Percentiles rank a stretch among this genome's conserved stretches.
These are phyloP conservation scores for Botrytis tulipae DNA, from an alignment of 2,329 filamentous ascomycete genomes.

Conservation along the genomic window DNA sequence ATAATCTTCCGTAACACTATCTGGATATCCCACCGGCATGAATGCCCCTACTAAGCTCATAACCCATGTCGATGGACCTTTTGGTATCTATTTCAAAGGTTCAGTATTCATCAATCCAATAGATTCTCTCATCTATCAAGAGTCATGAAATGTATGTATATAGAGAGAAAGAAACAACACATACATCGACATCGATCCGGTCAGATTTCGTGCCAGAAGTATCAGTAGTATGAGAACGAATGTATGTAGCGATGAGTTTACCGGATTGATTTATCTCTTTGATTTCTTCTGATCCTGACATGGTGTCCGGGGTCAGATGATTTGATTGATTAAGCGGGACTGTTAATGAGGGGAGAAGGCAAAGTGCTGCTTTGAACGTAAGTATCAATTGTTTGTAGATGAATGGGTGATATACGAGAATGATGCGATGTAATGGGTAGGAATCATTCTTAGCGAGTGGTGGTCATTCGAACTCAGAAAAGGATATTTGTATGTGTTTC, in stretches of 20 bases:
- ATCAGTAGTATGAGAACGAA: conserved; percentile 6
- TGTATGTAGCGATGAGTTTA: conserved; percentile 38
- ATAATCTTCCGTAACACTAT: conserved; percentile 70
- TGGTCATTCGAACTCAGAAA: not conserved
- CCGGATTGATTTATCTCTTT: conserved; percentile 37
- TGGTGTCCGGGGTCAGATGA: not conserved
- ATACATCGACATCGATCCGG: conserved; percentile 35
- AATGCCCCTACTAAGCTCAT: conserved; percentile 56
- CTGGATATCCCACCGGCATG: conserved; percentile 65
- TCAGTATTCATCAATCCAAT: not conserved
- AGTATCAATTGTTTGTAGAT: not conserved
- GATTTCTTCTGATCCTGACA: conserved; percentile 24
- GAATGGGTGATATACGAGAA: not conserved
- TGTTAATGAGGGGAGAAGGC: not conserved
- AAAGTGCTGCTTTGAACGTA: not conserved
- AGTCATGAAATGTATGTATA: not conserved
- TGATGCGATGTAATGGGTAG: not conserved
- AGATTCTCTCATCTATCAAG: not conserved
- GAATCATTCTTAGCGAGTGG: not conserved
- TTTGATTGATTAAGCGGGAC: not conserved
- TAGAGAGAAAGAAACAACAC: not conserved
- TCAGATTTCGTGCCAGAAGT: not conserved
- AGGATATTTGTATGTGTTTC: not conserved
- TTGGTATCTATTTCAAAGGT: conserved; percentile 28
- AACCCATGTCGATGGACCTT: conserved; percentile 31